phyloP scores from a whole-genome alignment of 2,329 filamentous ascomycete genomes.

The Penicillium vulpinum region DNA sequence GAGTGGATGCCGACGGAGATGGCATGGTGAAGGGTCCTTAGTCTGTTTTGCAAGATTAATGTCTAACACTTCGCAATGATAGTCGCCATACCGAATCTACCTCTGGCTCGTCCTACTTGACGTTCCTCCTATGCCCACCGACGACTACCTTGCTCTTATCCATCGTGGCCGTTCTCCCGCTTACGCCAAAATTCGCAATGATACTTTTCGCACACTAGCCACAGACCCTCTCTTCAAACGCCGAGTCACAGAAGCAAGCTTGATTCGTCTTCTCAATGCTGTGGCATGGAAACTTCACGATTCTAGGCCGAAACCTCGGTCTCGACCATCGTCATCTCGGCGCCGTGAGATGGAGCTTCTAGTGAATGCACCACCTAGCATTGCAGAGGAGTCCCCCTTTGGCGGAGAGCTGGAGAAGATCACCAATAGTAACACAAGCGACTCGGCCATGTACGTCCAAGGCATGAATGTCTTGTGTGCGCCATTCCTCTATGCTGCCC shows the following conservation, averaged over 20 bases:
- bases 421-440: slow-evolving; percentile 47
- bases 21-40: slow-evolving; percentile 48
- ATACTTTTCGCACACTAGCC: slow-evolving; percentile 93
- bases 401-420: slow-evolving; percentile 35
- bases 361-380: slow-evolving; percentile 40
- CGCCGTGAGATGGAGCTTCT: slow-evolving; percentile 49
- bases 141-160: slow-evolving; percentile 84
- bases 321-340: slow-evolving; percentile 44
- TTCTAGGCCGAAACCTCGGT: slow-evolving; percentile 54
- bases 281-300: slow-evolving; percentile 93
- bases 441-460: slow-evolving; percentile 89
- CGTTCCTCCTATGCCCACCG: slow-evolving; percentile 78
- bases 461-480: slow-evolving; percentile 98
- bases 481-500: slow-evolving; percentile 90
- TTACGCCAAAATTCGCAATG: slow-evolving; percentile 96
- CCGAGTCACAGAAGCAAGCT: slow-evolving; percentile 89
- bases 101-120: slow-evolving; percentile 94
- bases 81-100: slow-evolving; percentile 93
- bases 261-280: slow-evolving; percentile 92
- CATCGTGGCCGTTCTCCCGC: slow-evolving; percentile 91
- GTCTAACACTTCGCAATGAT: slow-evolving; percentile 14
- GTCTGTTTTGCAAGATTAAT: neutral
- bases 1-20: slow-evolving; percentile 53
- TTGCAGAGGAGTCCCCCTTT: slow-evolving; percentile 50
- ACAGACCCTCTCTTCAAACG: slow-evolving; percentile 97